These are phyloP conservation scores for Colletotrichum destructivum DNA, from an alignment of 2,329 filamentous ascomycete species.

Conservation along the genomic window DNA sequence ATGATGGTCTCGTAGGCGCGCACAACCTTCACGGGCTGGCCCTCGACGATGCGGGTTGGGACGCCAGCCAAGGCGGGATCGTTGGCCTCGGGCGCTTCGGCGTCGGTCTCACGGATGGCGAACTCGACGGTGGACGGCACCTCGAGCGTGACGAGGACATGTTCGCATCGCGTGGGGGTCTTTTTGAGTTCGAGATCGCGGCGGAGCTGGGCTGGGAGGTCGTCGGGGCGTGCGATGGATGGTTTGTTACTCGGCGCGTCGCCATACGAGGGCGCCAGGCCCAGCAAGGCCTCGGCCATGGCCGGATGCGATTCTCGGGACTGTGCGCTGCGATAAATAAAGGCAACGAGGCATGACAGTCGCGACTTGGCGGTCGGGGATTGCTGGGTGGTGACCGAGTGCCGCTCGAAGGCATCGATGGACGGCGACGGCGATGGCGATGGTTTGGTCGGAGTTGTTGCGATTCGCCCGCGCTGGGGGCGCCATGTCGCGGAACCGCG, in stretches of 20 bases:
- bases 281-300: slow-evolving; percentile 50
- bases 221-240: slow-evolving; percentile 58
- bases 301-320: neutral
- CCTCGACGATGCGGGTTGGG: slow-evolving; percentile 43
- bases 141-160: slow-evolving; percentile 63
- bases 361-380: slow-evolving; percentile 35
- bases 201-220: slow-evolving; percentile 63
- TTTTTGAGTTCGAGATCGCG: slow-evolving; percentile 58
- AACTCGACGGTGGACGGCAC: slow-evolving; percentile 62
- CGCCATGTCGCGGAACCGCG: slow-evolving; percentile 24
- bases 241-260: slow-evolving; percentile 49
- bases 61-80: slow-evolving; percentile 54
- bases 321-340: neutral
- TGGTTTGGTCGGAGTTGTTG: slow-evolving; percentile 17
- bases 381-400: slow-evolving; percentile 31
- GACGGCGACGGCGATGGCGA: neutral
- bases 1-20: slow-evolving; percentile 62
- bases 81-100: slow-evolving; percentile 52
- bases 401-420: slow-evolving; percentile 7
- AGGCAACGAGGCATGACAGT: slow-evolving; percentile 15
- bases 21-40: slow-evolving; percentile 56
- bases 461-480: slow-evolving; percentile 9
- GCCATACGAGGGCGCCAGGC: slow-evolving; percentile 34
- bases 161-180: slow-evolving; percentile 64
- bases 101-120: slow-evolving; percentile 55